phyloP scores from a whole-genome alignment of 495 filamentous ascomycete genomes.

The Parathielavia appendiculata region DNA sequence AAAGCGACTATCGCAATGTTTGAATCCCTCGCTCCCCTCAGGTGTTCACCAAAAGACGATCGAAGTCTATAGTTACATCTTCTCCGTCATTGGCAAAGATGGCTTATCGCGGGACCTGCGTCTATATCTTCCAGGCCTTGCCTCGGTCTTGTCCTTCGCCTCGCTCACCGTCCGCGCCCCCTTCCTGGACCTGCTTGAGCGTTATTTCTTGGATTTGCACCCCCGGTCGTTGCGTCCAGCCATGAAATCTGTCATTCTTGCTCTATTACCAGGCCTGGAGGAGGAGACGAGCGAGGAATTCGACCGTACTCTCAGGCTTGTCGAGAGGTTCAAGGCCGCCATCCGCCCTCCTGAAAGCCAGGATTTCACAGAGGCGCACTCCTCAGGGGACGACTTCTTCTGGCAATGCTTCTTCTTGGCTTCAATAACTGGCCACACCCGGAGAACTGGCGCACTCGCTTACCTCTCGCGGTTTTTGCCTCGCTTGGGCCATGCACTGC shows the following conservation, averaged over 20 bases:
- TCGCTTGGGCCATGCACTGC: conserved; percentile 50
- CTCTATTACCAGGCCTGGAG: conserved; percentile 84
- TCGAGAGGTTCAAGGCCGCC: conserved; percentile 70
- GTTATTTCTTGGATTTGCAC: conserved; percentile 67
- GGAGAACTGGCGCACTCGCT: conserved; percentile 80
- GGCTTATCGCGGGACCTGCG: conserved; percentile 73
- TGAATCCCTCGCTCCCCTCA: conserved; percentile 87
- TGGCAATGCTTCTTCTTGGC: conserved; percentile 98
- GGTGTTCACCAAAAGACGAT: conserved; percentile 98
- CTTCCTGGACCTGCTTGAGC: conserved; percentile 79
- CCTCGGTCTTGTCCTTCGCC: conserved; percentile 84
- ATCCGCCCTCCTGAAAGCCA: conserved; percentile 49
- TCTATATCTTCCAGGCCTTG: conserved; percentile 83
- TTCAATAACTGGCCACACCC: conserved; percentile 76
- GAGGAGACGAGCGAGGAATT: conserved; percentile 97
- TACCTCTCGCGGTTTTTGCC: conserved; percentile 78
- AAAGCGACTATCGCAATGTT: conserved; percentile 87
- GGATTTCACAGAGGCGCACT: conserved; percentile 48
- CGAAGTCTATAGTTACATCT: conserved; percentile 88
- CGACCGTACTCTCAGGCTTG: conserved; percentile 71
- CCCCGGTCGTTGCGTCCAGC: conserved; percentile 70
- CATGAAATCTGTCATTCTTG: conserved; percentile 79
- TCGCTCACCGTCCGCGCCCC: conserved; percentile 80
- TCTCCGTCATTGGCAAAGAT: conserved; percentile 68
- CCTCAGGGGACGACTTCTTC: conserved; percentile 75